These are phyloP conservation scores for Yamadazyma tumulicola DNA, from an alignment of 805 yeast species.

Conservation along the genomic window DNA sequence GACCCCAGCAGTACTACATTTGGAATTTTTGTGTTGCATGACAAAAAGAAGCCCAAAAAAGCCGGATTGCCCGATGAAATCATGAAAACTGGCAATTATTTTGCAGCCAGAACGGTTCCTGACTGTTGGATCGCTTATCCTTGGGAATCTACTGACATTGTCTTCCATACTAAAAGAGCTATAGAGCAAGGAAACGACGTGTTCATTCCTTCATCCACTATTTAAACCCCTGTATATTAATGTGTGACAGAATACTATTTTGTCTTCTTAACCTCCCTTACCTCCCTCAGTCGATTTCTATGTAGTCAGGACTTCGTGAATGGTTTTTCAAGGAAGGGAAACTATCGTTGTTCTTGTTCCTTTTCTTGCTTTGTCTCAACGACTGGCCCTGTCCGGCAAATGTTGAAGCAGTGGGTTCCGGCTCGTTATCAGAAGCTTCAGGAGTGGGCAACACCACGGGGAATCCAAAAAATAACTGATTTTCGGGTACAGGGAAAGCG, in stretches of 20 bases:
- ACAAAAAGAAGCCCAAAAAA: slow-evolving; percentile 67
- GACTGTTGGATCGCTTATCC: slow-evolving; percentile 87
- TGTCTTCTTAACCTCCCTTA: neutral
- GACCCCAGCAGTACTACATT: slow-evolving; percentile 54
- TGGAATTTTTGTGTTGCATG: slow-evolving; percentile 75
- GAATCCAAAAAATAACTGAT: slow-evolving; percentile 90
- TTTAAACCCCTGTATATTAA: slow-evolving; percentile 28
- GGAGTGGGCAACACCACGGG: slow-evolving; percentile 56
- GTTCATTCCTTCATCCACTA: slow-evolving; percentile 31
- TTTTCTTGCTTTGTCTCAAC: slow-evolving; percentile 64
- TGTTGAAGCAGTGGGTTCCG: slow-evolving; percentile 29
- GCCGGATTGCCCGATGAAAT: slow-evolving; percentile 69
- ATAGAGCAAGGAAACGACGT: slow-evolving; percentile 72
- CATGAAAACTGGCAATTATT: slow-evolving; percentile 56
- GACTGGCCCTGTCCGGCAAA: slow-evolving; percentile 74
- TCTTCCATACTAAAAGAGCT: slow-evolving; percentile 67
- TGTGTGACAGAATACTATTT: neutral
- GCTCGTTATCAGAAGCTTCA: slow-evolving; percentile 22
- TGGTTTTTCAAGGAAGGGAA: slow-evolving; percentile 60
- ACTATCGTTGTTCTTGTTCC: slow-evolving; percentile 52
- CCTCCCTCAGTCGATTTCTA: slow-evolving; percentile 61
- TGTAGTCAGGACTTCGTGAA: slow-evolving; percentile 71
- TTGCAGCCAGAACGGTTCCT: slow-evolving; percentile 72
- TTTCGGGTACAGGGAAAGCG: slow-evolving; percentile 71
- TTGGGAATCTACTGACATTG: slow-evolving; percentile 80